Conservation (phyloP, 108 stramenopile genomes). For the Cyclotella sp. region DNA sequence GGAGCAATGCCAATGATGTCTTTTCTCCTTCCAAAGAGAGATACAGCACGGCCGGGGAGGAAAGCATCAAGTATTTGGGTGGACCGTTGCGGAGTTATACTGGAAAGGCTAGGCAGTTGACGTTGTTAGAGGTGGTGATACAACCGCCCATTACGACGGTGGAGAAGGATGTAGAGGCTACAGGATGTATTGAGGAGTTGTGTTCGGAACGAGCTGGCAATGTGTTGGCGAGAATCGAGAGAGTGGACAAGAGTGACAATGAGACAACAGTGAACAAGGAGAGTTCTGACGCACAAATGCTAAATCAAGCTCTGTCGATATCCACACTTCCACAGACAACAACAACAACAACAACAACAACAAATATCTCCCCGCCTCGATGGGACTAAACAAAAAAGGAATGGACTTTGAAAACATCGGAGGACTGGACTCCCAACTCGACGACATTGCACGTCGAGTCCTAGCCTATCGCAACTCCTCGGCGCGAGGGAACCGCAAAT, state of each 20-base stretch:
- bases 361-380: background rate
- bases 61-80: slow-evolving; percentile 68
- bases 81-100: slow-evolving; percentile 72
- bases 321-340: too few species aligned
- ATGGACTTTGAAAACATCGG: slow-evolving; percentile 85
- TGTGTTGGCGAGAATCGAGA: slow-evolving; percentile 40
- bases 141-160: slow-evolving; percentile 69
- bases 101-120: slow-evolving; percentile 64
- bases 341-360: background rate
- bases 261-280: background rate
- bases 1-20: slow-evolving; percentile 58
- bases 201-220: slow-evolving; percentile 29
- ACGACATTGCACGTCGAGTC: slow-evolving; percentile 83
- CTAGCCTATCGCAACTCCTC: slow-evolving; percentile 79
- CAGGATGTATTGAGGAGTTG: slow-evolving; percentile 39
- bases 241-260: slow-evolving; percentile 25
- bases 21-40: slow-evolving; percentile 5
- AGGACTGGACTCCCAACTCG: slow-evolving; percentile 75
- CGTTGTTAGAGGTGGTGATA: slow-evolving; percentile 72
- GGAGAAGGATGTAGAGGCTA: slow-evolving; percentile 54
- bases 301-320: too few species aligned
- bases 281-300: too few species aligned
- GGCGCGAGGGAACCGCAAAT: too few species aligned
- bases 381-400: slow-evolving; percentile 64
- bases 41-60: slow-evolving; percentile 47